These are phyloP conservation scores for Ogataea siamensis DNA, from an alignment of 805 yeast species.

Conservation along the genomic window DNA sequence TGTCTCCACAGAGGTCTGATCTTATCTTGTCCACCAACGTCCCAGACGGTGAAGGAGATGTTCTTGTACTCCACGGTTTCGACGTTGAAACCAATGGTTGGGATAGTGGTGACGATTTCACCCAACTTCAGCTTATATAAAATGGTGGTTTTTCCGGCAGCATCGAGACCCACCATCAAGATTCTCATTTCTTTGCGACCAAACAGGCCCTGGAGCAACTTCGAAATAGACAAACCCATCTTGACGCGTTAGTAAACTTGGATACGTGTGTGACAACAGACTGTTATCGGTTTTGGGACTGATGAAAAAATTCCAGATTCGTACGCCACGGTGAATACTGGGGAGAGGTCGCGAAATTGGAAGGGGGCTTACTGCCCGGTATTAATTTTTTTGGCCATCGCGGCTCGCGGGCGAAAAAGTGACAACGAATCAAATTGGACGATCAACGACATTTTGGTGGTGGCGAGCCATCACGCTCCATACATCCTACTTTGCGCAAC, in stretches of 20 bases:
- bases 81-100: conserved; percentile 96
- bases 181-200: conserved; percentile 98
- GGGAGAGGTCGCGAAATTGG: conserved; percentile 2
- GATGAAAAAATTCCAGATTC: conserved; percentile 3
- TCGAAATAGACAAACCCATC: conserved; percentile 96
- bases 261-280: conserved; percentile 1
- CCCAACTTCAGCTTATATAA: conserved; percentile 92
- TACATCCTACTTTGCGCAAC: not conserved
- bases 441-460: conserved; percentile 1
- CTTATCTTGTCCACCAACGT: conserved; percentile 99
- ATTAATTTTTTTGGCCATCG: conserved; percentile 10
- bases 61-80: conserved; percentile 97
- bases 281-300: conserved; percentile 5
- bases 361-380: conserved; percentile 7
- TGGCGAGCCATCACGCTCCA: not conserved
- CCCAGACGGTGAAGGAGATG: conserved; percentile 97
- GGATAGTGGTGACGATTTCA: conserved; percentile 93
- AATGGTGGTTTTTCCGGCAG: conserved; percentile 98
- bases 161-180: conserved; percentile 96
- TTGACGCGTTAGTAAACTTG: conserved; percentile 18
- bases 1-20: conserved; percentile 99
- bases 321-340: conserved; percentile 2
- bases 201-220: conserved; percentile 89
- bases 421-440: conserved; percentile 25
- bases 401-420: conserved; percentile 20